phyloP scores from a whole-genome alignment of 2,329 filamentous ascomycete species.

The Cadophora malorum region DNA sequence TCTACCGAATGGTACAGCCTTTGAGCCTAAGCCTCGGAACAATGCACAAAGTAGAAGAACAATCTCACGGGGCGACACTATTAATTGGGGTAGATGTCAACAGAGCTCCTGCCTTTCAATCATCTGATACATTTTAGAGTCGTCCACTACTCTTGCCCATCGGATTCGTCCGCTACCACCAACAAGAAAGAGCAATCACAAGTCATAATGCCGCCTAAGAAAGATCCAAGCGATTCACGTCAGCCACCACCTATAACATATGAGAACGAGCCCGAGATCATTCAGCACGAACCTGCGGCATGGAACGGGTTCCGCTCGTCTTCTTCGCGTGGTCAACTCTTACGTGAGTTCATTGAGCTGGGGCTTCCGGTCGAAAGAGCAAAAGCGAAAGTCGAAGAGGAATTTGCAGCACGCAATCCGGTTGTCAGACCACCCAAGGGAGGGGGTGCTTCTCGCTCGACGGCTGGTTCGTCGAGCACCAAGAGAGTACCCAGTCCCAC shows the following conservation, averaged over 20 bases:
- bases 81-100: background rate
- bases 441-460: background rate
- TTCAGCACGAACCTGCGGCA: background rate
- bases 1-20: background rate
- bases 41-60: background rate
- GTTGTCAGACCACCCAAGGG: background rate
- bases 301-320: background rate
- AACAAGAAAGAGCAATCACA: background rate
- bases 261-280: background rate
- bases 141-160: no score
- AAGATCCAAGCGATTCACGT: background rate
- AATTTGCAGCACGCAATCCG: background rate
- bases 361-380: conserved; percentile 26
- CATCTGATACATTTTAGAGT: no score
- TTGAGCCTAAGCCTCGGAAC: background rate
- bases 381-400: background rate
- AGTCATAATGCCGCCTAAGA: background rate
- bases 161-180: no score
- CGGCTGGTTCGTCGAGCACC: background rate
- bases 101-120: background rate
- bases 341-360: conserved; percentile 1
- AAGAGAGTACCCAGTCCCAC: no score
- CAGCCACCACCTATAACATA: background rate
- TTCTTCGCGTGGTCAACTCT: background rate
- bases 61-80: background rate